Conservation (phyloP, 1,284 basidiomycete genomes). For the Malassezia equina region DNA sequence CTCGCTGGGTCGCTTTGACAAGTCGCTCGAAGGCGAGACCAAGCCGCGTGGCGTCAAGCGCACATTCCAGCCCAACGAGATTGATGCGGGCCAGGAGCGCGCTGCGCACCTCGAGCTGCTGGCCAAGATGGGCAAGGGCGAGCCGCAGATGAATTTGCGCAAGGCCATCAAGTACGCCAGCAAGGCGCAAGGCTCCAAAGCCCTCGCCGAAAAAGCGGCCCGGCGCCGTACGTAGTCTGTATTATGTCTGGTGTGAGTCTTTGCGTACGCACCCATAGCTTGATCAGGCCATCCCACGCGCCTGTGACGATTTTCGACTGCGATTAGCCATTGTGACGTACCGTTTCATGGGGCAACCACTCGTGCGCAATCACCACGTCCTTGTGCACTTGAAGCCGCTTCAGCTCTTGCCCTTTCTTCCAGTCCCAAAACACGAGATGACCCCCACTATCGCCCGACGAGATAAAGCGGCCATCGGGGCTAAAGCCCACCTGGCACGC, state of each 20-base stretch:
- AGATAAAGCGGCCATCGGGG: conserved; percentile 93
- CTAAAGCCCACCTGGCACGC: conserved; percentile 94
- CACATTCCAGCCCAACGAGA: conserved; percentile 78
- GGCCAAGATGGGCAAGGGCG: conserved; percentile 60
- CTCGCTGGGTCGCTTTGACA: conserved; percentile 78
- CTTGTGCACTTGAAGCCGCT: conserved; percentile 72
- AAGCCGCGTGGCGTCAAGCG: conserved; percentile 71
- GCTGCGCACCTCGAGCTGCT: conserved; percentile 64
- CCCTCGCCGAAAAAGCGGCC: conserved; percentile 11
- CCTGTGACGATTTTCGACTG: conserved; percentile 74
- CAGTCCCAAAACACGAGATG: conserved; percentile 99
- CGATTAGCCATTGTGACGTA: neutral
- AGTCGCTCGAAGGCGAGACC: conserved; percentile 73
- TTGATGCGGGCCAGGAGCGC: conserved; percentile 60
- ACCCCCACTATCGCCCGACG: conserved; percentile 85
- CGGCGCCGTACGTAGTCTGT: conserved; percentile 18
- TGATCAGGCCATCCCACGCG: conserved; percentile 93
- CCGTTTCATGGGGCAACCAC: conserved; percentile 91
- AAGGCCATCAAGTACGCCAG: conserved; percentile 21
- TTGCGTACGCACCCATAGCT: conserved; percentile 60
- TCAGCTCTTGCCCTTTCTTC: conserved; percentile 87
- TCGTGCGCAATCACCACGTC: conserved; percentile 94
- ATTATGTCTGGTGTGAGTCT: neutral
- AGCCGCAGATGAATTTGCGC: conserved; percentile 27
- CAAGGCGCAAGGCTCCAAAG: conserved; percentile 15